A percentile compares a stretch with the other conserved stretches of the same genome.
Conservation (phyloP, 1,284 basidiomycete genomes). For the Leccinum angustisporum region DNA sequence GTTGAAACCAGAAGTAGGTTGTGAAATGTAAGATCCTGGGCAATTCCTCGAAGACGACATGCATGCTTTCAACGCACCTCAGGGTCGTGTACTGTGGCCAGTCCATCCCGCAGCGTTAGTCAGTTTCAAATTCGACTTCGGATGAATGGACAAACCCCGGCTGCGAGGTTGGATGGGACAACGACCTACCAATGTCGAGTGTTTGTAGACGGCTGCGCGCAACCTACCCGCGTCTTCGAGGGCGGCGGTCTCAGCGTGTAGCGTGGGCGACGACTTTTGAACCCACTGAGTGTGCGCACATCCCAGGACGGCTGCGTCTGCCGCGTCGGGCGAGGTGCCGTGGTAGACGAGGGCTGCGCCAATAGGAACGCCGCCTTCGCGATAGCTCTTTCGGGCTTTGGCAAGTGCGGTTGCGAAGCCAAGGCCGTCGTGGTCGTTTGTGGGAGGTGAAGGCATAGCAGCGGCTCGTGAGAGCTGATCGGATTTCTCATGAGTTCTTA, state of each 20-base stretch:
- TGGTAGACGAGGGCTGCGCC: slow-evolving; percentile 48
- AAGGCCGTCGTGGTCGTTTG: not conserved
- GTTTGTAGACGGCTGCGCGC: slow-evolving; percentile 43
- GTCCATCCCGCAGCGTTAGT: not conserved
- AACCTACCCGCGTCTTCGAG: slow-evolving; percentile 51
- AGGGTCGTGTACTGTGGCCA: slow-evolving; percentile 44
- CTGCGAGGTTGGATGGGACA: not conserved
- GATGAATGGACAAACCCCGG: not conserved
- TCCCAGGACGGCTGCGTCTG: slow-evolving; percentile 38
- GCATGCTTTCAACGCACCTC: slow-evolving; percentile 36
- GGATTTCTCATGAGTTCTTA: slow-evolving; percentile 11
- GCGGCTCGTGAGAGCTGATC: not conserved
- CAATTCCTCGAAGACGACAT: not conserved
- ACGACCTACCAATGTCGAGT: slow-evolving; percentile 37
- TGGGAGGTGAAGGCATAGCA: not conserved
- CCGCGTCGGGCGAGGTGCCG: slow-evolving; percentile 6
- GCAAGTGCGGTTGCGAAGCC: slow-evolving; percentile 34
- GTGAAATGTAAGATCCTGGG: not conserved
- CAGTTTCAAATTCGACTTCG: not conserved
- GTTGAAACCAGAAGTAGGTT: not conserved
- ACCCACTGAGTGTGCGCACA: slow-evolving; percentile 54
- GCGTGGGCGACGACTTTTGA: slow-evolving; percentile 51
- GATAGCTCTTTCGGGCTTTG: slow-evolving; percentile 44
- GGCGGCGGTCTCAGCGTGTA: slow-evolving; percentile 58
- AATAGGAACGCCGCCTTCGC: slow-evolving; percentile 59